Conservation (phyloP, 2,329 filamentous ascomycete genomes). For the Dryadomyces quercivorus region DNA sequence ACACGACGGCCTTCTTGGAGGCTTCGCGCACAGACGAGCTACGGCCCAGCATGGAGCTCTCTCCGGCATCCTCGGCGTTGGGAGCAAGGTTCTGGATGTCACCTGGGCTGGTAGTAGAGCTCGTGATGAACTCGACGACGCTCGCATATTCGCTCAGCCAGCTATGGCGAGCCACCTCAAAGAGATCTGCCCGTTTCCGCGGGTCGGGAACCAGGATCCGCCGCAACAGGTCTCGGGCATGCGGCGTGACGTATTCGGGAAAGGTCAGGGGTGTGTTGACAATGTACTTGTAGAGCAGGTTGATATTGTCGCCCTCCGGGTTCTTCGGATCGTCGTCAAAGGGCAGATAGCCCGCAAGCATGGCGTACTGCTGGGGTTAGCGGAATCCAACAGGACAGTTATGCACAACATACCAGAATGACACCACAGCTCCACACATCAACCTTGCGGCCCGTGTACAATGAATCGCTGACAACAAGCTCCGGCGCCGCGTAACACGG, state of each 20-base stretch:
- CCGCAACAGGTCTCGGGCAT: slow-evolving; percentile 82
- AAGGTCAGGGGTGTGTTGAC: slow-evolving; percentile 94
- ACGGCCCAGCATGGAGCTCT: slow-evolving; percentile 49
- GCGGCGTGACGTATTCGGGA: slow-evolving; percentile 95
- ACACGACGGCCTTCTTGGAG: slow-evolving; percentile 49
- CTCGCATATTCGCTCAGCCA: slow-evolving; percentile 98
- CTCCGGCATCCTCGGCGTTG: slow-evolving; percentile 38
- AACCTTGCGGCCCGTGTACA: slow-evolving; percentile 95
- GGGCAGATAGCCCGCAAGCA: slow-evolving; percentile 93
- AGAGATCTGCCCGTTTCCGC: slow-evolving; percentile 85
- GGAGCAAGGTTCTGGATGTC: slow-evolving; percentile 77
- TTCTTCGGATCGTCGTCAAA: slow-evolving; percentile 98
- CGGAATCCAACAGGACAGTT: neutral
- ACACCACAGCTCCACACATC: slow-evolving; percentile 99
- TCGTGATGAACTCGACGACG: slow-evolving; percentile 93
- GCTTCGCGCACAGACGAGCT: slow-evolving; percentile 89
- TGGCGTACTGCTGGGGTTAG: slow-evolving; percentile 63
- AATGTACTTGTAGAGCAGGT: slow-evolving; percentile 97
- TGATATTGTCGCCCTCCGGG: slow-evolving; percentile 97
- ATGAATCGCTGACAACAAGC: slow-evolving; percentile 89
- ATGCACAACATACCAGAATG: slow-evolving; percentile 62
- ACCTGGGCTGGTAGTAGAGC: slow-evolving; percentile 74
- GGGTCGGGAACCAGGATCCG: slow-evolving; percentile 93
- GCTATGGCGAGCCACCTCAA: slow-evolving; percentile 94
- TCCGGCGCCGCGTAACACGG: slow-evolving; percentile 96